phyloP scores from a whole-genome alignment of 148 eudicot genomes.

The Camellia sinensis region DNA sequence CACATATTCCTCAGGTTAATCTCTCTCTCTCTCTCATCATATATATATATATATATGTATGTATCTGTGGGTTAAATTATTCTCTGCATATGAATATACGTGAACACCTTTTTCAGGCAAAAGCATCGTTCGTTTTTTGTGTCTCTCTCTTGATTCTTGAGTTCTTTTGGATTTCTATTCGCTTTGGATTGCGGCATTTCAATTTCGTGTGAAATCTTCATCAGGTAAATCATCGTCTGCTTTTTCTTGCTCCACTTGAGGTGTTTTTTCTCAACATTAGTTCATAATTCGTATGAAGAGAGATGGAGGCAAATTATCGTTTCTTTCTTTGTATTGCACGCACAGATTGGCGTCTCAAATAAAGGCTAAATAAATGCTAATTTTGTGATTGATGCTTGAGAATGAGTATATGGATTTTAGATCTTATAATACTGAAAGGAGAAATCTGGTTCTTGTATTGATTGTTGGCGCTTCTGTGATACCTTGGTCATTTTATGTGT shows the following conservation, averaged over 20 bases:
- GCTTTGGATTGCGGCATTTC: not conserved
- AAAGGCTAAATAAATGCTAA: not conserved
- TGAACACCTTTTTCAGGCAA: not conserved
- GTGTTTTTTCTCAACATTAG: not conserved
- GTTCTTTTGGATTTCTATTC: not conserved
- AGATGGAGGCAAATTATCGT: not conserved
- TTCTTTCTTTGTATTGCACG: not conserved
- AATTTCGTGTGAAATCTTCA: not conserved
- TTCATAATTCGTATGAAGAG: not conserved
- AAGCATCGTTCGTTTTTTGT: too few relatives aligned
- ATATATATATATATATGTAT: not conserved
- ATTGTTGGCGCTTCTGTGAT: not conserved
- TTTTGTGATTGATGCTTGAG: not conserved
- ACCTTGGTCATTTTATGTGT: not conserved
- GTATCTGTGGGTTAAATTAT: not conserved
- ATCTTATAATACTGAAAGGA: not conserved
- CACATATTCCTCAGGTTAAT: not conserved
- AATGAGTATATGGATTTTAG: not conserved
- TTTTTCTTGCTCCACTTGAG: not conserved
- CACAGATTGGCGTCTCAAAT: conserved; percentile 11
- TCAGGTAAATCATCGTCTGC: conserved; percentile 4
- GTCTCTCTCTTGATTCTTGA: not conserved
- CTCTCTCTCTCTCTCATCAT: not conserved
- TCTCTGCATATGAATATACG: not conserved
- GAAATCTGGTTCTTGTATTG: not conserved